Base-by-base conservation (phyloP, 192 early-diverging fungal genomes). In the Coemansia sp. region DNA sequence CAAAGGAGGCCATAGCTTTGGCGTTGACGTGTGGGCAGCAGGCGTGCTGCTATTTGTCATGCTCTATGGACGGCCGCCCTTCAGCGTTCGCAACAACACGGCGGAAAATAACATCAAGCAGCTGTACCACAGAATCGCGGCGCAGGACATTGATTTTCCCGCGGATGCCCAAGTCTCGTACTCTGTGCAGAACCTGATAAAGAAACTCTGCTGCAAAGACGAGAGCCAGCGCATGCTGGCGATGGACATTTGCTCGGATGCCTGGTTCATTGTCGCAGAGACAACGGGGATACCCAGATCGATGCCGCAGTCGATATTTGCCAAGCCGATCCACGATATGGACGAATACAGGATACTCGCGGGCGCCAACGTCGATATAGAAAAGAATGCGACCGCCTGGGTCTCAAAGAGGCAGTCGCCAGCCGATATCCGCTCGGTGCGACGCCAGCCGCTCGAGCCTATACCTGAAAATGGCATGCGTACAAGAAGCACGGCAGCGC, bases 21-120 rank as follows among this genome's bases (percentile, higher is more conserved):
- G 93, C 68, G 97, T 90, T 10, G 97, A 99, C 58, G 88, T 96
- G 67, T 99, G 97, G 97, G 90, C 91, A 3, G 62, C 93, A 4
- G 95, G 95, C 30, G 85, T 97, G 2, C 82, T 98, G 28, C 88
- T 95, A 87, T 96, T 92, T 72, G 94, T 94, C 19, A 81, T 96
- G 25, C 75, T 98, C 0, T 85, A 94, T 53, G 95, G 95, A 19
- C 78, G 82, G 35, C 93, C 95, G 8, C 97, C 97, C 5, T 98
- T 98, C 64, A 77, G 60, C 51, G 45, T 49, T 27, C 54, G 56
- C 20, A 67, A 66, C 19, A 60, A n/a, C 20, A 66, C 46, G 13
- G 64, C 39, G 22, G 36, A 23, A 29, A 61, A 51, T n/a, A 59
- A 52, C 47, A 56, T 75, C 18, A 62, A 81, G 60, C 58, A 68